Evolutionary conservation across 2,329 filamentous ascomycete genomes (phyloP).

Genomic region (Penicillium sp.): DNA sequence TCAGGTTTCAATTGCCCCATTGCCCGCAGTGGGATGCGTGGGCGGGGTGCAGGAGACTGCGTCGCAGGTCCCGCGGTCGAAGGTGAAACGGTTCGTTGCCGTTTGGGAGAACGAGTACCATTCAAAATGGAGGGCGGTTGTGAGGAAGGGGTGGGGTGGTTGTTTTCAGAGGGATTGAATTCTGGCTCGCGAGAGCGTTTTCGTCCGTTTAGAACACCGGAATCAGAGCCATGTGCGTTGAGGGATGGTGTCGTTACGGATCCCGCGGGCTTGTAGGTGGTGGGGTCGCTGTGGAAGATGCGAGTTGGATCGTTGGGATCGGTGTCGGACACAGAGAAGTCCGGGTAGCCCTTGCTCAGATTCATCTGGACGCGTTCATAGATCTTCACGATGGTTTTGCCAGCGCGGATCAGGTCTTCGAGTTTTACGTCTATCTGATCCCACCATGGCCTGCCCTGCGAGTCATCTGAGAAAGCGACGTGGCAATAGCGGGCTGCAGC

Average conservation of each 20-base stretch:
- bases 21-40: slow-evolving; percentile 19
- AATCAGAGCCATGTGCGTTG: slow-evolving; percentile 21
- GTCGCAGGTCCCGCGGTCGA: slow-evolving; percentile 4
- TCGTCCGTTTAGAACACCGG: slow-evolving; percentile 27
- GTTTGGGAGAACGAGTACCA: slow-evolving; percentile 35
- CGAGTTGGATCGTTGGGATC: slow-evolving; percentile 24
- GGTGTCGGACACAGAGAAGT: slow-evolving; percentile 19
- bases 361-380: slow-evolving; percentile 45
- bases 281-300: slow-evolving; percentile 28
- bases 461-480: slow-evolving; percentile 67
- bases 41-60: slow-evolving; percentile 8
- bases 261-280: slow-evolving; percentile 23
- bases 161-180: slow-evolving; percentile 9
- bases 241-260: slow-evolving; percentile 31
- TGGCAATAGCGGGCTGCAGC: slow-evolving; percentile 73
- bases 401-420: slow-evolving; percentile 64
- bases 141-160: slow-evolving; percentile 6
- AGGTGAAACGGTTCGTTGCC: slow-evolving; percentile 30
- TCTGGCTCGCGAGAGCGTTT: slow-evolving; percentile 41
- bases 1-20: slow-evolving; percentile 6
- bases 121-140: slow-evolving; percentile 15
- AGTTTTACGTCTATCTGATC: slow-evolving; percentile 67
- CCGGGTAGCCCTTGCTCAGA: slow-evolving; percentile 42
- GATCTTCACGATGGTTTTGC: slow-evolving; percentile 64
- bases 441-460: slow-evolving; percentile 81